These are phyloP conservation scores for Ceratobasidium sp. DNA, from an alignment of 1,284 basidiomycete genomes.

Conservation along the genomic window DNA sequence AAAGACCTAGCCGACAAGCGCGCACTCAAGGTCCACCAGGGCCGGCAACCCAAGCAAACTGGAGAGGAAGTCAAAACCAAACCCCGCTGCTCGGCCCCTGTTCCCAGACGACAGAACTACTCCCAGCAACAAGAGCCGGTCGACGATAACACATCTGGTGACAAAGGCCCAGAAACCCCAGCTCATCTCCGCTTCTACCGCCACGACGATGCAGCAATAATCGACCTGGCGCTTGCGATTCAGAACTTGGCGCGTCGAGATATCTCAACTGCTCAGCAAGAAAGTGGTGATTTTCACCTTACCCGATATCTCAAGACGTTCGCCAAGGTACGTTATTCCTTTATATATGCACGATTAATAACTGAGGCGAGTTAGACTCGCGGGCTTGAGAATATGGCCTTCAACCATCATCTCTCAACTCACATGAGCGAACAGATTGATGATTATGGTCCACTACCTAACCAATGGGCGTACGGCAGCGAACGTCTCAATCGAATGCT, in stretches of 20 bases:
- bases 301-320: conserved; percentile 13
- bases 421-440: conserved; percentile 22
- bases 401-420: conserved; percentile 21
- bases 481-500: conserved; percentile 25
- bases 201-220: conserved; percentile 16
- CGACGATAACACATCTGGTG: conserved; percentile 7
- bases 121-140: neutral
- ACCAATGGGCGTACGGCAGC: conserved; percentile 36
- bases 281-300: conserved; percentile 3
- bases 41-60: conserved; percentile 10
- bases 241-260: conserved; percentile 13
- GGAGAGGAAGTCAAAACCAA: neutral
- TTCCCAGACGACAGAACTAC: neutral
- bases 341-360: neutral
- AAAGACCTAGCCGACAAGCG: conserved; percentile 11
- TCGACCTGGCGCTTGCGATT: conserved; percentile 23
- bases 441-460: conserved; percentile 24
- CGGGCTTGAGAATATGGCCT: conserved; percentile 30
- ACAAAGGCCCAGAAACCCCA: conserved; percentile 5
- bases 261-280: conserved; percentile 4
- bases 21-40: conserved; percentile 24
- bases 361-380: conserved; percentile 21
- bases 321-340: neutral
- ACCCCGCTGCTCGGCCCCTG: neutral
- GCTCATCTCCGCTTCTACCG: conserved; percentile 11